Evolutionary conservation across 331 rosid genomes (phyloP).

Genomic region (Quercus phellos): DNA sequence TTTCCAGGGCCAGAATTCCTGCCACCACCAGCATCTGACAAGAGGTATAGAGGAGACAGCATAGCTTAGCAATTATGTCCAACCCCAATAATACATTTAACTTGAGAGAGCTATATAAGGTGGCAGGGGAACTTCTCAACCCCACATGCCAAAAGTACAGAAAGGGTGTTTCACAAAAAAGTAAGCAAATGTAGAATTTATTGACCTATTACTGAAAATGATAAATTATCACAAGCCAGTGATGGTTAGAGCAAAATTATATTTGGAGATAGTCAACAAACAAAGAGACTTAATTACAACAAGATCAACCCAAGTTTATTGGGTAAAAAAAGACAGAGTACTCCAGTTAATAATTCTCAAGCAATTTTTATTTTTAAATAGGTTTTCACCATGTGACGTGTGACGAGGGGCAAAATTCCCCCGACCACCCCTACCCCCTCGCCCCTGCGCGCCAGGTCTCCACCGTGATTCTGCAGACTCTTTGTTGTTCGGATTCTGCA

Average conservation of each 20-base stretch:
- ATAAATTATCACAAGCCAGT: background rate
- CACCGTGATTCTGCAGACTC: conserved; percentile 70
- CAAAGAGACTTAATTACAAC: background rate
- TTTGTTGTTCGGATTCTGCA: conserved; percentile 70
- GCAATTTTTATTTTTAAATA: conserved; percentile 6
- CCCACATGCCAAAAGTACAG: background rate
- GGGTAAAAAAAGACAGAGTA: background rate
- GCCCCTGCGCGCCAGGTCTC: conserved; percentile 70
- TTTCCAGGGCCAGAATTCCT: conserved; percentile 57
- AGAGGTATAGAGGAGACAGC: conserved; percentile 24
- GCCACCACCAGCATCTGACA: conserved; percentile 66
- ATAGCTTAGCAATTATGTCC: conserved; percentile 13
- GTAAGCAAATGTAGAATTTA: background rate
- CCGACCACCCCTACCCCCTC: conserved; percentile 78
- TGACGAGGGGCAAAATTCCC: conserved; percentile 54
- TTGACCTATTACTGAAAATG: background rate
- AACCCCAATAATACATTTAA: conserved; percentile 16
- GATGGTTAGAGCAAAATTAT: background rate
- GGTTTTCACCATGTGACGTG: conserved; percentile 55
- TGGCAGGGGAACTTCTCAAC: background rate
- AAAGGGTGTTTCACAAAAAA: background rate
- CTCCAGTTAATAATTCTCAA: background rate
- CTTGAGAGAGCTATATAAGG: background rate
- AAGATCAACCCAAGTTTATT: background rate
- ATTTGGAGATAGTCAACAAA: background rate